Evolutionary conservation across 441 rosid species (phyloP).

Genomic region (Gossypium trilobum): DNA sequence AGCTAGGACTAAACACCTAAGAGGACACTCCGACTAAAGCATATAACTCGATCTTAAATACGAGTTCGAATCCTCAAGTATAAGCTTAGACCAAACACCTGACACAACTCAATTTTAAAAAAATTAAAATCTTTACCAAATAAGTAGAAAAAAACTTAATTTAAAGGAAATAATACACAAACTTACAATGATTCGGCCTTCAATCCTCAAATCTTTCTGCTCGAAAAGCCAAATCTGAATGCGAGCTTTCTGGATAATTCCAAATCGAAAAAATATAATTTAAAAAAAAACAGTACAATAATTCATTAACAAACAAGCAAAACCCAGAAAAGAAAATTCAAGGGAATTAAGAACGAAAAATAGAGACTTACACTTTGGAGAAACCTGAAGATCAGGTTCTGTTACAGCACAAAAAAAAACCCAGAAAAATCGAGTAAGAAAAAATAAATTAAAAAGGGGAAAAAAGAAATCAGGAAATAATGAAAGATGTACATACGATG

Average conservation of each 20-base stretch:
- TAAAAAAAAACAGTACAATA: not conserved
- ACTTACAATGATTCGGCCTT: conserved; percentile 85
- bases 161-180: not conserved
- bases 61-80: no score
- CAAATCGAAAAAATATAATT: not conserved
- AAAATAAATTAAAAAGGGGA: not conserved
- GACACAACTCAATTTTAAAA: not conserved
- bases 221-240: conserved; percentile 93
- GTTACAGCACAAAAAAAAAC: not conserved
- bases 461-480: conserved; percentile 9
- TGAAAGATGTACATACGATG: conserved; percentile 34
- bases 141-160: not conserved
- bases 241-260: conserved; percentile 45
- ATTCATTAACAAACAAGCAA: conserved; percentile 7
- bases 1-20: no score
- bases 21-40: no score
- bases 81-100: no score
- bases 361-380: conserved; percentile 65
- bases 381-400: conserved; percentile 89
- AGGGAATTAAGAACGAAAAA: not conserved
- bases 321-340: not conserved
- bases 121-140: not conserved
- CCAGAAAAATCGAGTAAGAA: not conserved
- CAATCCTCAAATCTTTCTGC: conserved; percentile 84
- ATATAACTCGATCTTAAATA: no score